These are phyloP conservation scores for Alopecurus myosuroides DNA, from an alignment of 176 grass and related monocot genomes.

Conservation along the genomic window DNA sequence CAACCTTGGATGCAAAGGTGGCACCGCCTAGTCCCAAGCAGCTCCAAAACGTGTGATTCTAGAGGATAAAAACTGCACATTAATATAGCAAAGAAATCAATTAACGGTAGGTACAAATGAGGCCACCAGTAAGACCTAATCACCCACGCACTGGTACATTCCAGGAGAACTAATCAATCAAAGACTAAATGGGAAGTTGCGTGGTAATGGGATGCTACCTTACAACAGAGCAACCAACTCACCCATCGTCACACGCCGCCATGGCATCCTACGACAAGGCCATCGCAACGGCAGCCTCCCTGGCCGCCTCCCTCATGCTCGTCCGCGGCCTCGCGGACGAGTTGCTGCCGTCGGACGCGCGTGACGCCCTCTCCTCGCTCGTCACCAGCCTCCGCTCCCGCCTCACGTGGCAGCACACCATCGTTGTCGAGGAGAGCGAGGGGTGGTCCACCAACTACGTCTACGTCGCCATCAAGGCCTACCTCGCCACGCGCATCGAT, in stretches of 20 bases:
- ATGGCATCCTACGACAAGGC: slow-evolving; percentile 53
- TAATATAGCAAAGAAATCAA: too few relatives aligned
- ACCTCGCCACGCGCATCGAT: slow-evolving; percentile 34
- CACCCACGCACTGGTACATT: too few relatives aligned
- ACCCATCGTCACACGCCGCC: not conserved
- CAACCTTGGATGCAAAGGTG: too few relatives aligned
- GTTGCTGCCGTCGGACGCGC: slow-evolving; percentile 40
- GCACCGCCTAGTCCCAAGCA: too few relatives aligned
- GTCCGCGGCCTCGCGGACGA: slow-evolving; percentile 43
- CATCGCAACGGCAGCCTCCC: slow-evolving; percentile 40
- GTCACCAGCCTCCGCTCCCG: slow-evolving; percentile 31
- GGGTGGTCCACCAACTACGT: slow-evolving; percentile 32
- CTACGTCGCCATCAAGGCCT: slow-evolving; percentile 18
- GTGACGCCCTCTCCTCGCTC: slow-evolving; percentile 8
- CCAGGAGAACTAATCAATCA: too few relatives aligned
- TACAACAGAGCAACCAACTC: not conserved
- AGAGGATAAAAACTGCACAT: too few relatives aligned
- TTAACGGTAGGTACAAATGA: too few relatives aligned
- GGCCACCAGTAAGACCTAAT: too few relatives aligned
- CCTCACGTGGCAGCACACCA: slow-evolving; percentile 38
- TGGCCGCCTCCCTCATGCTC: slow-evolving; percentile 46
- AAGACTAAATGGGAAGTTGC: too few relatives aligned
- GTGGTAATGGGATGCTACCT: too few relatives aligned
- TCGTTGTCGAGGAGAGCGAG: slow-evolving; percentile 59
- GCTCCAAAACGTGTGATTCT: too few relatives aligned